A percentile compares a stretch with the other conserved stretches of the same genome.
Evolutionary conservation across 768 basidiomycete species (phyloP).

Genomic region (Pholiota conissans): DNA sequence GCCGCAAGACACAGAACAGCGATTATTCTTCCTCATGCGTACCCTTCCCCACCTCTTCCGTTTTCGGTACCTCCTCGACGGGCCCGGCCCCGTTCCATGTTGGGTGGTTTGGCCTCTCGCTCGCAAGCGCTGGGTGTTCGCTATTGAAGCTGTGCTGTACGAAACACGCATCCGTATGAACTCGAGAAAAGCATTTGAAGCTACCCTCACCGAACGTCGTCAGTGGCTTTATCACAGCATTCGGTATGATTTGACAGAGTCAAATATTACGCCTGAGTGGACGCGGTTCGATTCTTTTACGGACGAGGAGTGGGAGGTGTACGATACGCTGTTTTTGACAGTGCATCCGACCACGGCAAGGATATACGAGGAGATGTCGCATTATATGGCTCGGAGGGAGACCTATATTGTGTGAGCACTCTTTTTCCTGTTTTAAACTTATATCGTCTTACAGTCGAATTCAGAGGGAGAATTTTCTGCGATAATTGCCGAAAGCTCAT

Average conservation of each 20-base stretch:
- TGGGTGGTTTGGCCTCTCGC: slow-evolving; percentile 2
- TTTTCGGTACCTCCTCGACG: slow-evolving; percentile 8
- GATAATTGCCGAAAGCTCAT: slow-evolving; percentile 6
- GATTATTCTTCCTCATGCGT: slow-evolving; percentile 1
- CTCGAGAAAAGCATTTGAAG: slow-evolving; percentile 6
- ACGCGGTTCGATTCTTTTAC: neutral
- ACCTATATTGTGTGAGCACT: neutral
- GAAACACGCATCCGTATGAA: neutral
- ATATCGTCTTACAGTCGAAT: no score
- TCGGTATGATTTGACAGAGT: neutral
- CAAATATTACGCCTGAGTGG: neutral
- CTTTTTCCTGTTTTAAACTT: neutral
- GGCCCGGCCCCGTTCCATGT: neutral
- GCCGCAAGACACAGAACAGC: neutral
- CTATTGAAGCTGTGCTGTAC: slow-evolving; percentile 5
- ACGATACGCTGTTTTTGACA: neutral
- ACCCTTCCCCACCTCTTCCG: slow-evolving; percentile 3
- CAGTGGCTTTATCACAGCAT: slow-evolving; percentile 6
- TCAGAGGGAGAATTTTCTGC: slow-evolving; percentile 9
- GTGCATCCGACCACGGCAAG: neutral
- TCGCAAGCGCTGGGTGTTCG: slow-evolving; percentile 14
- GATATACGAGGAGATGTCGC: neutral
- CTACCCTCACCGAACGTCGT: neutral
- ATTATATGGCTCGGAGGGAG: neutral
- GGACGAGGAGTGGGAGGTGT: neutral